Evolutionary conservation across 495 filamentous ascomycete species (phyloP), one percentile per base, ranked within the genome.

Genomic region (Tirmania nivea): DNA sequence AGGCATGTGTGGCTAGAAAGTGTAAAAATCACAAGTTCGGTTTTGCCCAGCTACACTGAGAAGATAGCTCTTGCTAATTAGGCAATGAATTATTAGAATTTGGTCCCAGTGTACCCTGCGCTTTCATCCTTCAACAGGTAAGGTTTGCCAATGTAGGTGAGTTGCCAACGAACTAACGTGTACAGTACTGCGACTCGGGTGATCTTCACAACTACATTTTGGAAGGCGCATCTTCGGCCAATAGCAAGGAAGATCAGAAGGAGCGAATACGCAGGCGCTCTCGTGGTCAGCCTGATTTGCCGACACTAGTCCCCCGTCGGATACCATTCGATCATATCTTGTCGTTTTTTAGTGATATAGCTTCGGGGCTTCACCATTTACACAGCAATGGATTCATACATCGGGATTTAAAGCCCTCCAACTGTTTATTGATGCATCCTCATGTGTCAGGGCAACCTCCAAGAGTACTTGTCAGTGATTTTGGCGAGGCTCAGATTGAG

Each of bases 1-100:
- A 81, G 88, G 8, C 89, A 93, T 67, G 88, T 94, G 34, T 97
- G 90, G 90, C 75, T 97, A 17, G 89, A 97, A 65, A 80, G 94
- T 64, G 78, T 83, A 50, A 78, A 85, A 59, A 74, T 88, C 19
- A 88, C 75, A 57, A 70, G 74, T 65, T n/a, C 34, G 54, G 62
- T 59, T 34, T 31, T 31, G 25, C 25, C 25, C 25, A 31, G 7
- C 25, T 31, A 5, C 25, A 31, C 25, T 31, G 25, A 31, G 25
- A 7, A 5, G 25, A 31, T 31, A 31, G 25, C n/a, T n/a, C n/a
- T n/a, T 31, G 25, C 25, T 31, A 31, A 31, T 31, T 31, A 3
- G 25, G 25, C 25, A 31, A 35, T 48, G n/a, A 19, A 14, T 17
- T 47, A 0, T n/a, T 58, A 25, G 21, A 73, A 71, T 97, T 96